phyloP scores from a whole-genome alignment of 257 asterid species.

The Solanum piurae region DNA sequence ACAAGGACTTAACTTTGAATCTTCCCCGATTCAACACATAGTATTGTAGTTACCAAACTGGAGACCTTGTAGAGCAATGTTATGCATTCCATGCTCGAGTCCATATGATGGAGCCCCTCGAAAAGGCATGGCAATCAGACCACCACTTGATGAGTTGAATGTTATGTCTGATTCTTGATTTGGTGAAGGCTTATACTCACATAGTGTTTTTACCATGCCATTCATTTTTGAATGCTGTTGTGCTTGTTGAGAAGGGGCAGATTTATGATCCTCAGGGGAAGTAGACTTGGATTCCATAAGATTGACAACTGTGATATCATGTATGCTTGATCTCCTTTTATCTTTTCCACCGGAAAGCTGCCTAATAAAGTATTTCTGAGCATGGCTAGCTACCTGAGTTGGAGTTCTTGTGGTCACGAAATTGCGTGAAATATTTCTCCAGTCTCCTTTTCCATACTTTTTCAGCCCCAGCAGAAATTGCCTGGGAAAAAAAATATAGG shows the following conservation, averaged over 20 bases:
- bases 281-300: slow-evolving; percentile 26
- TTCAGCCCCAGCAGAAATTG: slow-evolving; percentile 80
- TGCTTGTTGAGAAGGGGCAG: slow-evolving; percentile 11
- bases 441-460: slow-evolving; percentile 93
- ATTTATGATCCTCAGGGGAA: slow-evolving; percentile 23
- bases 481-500: slow-evolving; percentile 26
- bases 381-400: slow-evolving; percentile 95
- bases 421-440: slow-evolving; percentile 81
- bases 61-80: slow-evolving; percentile 25
- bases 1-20: slow-evolving; percentile 34
- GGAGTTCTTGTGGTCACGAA: slow-evolving; percentile 89
- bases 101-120: background rate
- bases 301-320: slow-evolving; percentile 76
- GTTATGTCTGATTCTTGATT: slow-evolving; percentile 36
- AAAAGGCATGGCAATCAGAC: background rate
- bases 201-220: slow-evolving; percentile 2
- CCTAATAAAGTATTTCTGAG: slow-evolving; percentile 87
- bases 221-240: background rate
- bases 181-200: slow-evolving; percentile 15
- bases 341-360: slow-evolving; percentile 91
- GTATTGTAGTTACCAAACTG: slow-evolving; percentile 31
- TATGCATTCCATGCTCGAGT: slow-evolving; percentile 10
- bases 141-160: slow-evolving; percentile 11
- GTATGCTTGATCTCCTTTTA: slow-evolving; percentile 85
- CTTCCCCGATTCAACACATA: background rate